Percentiles rank a stretch among this genome's conserved stretches.
phyloP scores from a whole-genome alignment of 345 rosid species.

The Euphorbia lathyris region DNA sequence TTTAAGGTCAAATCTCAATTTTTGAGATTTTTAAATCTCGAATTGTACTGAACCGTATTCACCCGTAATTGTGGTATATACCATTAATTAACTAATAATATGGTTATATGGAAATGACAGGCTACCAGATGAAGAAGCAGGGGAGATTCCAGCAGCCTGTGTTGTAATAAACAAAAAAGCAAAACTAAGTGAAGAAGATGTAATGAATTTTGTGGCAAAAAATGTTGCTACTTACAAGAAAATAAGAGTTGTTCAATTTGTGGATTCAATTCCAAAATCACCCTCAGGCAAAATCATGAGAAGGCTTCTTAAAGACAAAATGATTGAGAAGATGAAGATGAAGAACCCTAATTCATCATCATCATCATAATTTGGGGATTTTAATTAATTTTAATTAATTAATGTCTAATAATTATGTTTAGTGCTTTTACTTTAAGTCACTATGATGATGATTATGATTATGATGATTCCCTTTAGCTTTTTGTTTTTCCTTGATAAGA shows the following conservation, averaged over 20 bases:
- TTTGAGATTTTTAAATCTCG: too few species aligned
- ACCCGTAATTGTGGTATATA: too few species aligned
- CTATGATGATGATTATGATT: too few species aligned
- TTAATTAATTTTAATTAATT: not conserved
- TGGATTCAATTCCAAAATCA: conserved; percentile 78
- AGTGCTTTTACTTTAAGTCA: not conserved
- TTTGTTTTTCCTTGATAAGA: not conserved
- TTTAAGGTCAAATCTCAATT: too few species aligned
- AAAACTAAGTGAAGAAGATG: conserved; percentile 63
- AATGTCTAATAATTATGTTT: conserved; percentile 9
- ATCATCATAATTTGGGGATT: not conserved
- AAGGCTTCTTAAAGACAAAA: conserved; percentile 61
- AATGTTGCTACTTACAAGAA: conserved; percentile 89
- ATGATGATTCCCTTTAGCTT: not conserved
- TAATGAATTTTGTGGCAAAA: conserved; percentile 59
- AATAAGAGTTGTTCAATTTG: conserved; percentile 67
- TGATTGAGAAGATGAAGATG: conserved; percentile 39
- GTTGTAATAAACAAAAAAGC: conserved; percentile 64
- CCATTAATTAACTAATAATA: too few species aligned
- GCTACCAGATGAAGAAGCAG: conserved; percentile 89
- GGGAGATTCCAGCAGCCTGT: conserved; percentile 90
- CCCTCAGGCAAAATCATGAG: conserved; percentile 90
- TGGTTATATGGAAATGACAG: conserved; percentile 23
- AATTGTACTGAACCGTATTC: too few species aligned
- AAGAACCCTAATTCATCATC: too few species aligned